These are phyloP conservation scores for Ilex aquifolium DNA, from an alignment of 257 asterid species.

Conservation along the genomic window DNA sequence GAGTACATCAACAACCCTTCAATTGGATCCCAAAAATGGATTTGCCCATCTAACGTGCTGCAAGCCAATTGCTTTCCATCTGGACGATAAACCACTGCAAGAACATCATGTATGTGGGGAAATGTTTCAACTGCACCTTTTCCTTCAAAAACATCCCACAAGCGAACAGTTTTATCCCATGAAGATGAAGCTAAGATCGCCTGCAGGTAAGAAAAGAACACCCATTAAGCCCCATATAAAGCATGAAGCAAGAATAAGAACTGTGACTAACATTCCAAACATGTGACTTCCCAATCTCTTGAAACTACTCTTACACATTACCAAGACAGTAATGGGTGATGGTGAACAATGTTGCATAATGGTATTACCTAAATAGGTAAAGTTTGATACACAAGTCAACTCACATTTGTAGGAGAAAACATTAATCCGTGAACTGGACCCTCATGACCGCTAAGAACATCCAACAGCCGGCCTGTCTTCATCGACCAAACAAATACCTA, in stretches of 20 bases:
- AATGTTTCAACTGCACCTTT: slow-evolving; percentile 85
- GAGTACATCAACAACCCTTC: slow-evolving; percentile 80
- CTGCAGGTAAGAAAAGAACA: slow-evolving; percentile 31
- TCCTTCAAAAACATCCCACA: slow-evolving; percentile 97
- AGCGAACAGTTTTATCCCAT: slow-evolving; percentile 92
- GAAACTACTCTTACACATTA: slow-evolving; percentile 2
- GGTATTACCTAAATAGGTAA: not conserved
- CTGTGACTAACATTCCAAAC: not conserved
- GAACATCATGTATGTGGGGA: slow-evolving; percentile 90
- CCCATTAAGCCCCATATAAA: slow-evolving; percentile 1
- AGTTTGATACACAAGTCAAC: slow-evolving; percentile 15
- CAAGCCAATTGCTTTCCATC: slow-evolving; percentile 96
- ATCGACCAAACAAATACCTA: slow-evolving; percentile 98
- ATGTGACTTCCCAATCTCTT: not conserved
- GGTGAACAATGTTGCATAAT: too few species aligned
- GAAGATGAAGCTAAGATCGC: slow-evolving; percentile 90
- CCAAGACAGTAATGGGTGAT: not conserved
- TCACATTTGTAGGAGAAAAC: slow-evolving; percentile 89
- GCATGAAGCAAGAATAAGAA: not conserved
- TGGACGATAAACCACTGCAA: slow-evolving; percentile 79
- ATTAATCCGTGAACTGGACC: slow-evolving; percentile 97
- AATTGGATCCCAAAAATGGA: slow-evolving; percentile 94
- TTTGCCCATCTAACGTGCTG: slow-evolving; percentile 90
- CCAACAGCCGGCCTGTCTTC: slow-evolving; percentile 92
- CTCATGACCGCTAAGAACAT: slow-evolving; percentile 94